Percentiles rank a stretch among this genome's conserved stretches.
phyloP scores from a whole-genome alignment of 768 basidiomycete genomes.

The Scleroderma citrinum region DNA sequence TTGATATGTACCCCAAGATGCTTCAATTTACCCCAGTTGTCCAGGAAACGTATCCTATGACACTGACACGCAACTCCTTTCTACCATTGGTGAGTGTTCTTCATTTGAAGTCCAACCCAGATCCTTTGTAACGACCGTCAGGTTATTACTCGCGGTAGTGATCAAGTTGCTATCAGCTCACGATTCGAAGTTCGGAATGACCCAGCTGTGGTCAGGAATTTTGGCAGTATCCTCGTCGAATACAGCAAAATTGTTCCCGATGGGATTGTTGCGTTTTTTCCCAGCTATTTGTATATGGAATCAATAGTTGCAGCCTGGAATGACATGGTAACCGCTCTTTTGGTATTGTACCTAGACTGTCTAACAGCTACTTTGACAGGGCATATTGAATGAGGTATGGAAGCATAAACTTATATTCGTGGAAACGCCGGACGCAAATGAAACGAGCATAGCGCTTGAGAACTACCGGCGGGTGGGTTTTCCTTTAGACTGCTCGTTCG shows the following conservation, averaged over 20 bases:
- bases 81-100: slow-evolving; percentile 69
- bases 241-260: slow-evolving; percentile 98
- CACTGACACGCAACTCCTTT: slow-evolving; percentile 92
- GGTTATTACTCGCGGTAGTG: slow-evolving; percentile 97
- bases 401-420: slow-evolving; percentile 99
- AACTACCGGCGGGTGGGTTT: slow-evolving; percentile 83
- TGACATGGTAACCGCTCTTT: slow-evolving; percentile 76
- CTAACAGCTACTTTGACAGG: slow-evolving; percentile 42
- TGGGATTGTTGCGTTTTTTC: slow-evolving; percentile 98
- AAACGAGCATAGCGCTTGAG: slow-evolving; percentile 95
- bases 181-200: slow-evolving; percentile 99
- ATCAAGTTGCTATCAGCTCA: slow-evolving; percentile 97
- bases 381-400: slow-evolving; percentile 98
- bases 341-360: neutral
- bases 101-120: neutral
- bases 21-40: slow-evolving; percentile 95
- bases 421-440: slow-evolving; percentile 98
- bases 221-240: slow-evolving; percentile 95
- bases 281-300: slow-evolving; percentile 99
- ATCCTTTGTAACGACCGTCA: slow-evolving; percentile 22
- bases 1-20: slow-evolving; percentile 99
- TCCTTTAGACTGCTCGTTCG: neutral
- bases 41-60: slow-evolving; percentile 97
- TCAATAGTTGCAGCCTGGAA: slow-evolving; percentile 99
- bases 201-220: slow-evolving; percentile 97